A percentile compares a stretch with the other conserved stretches of the same genome.
Conservation (phyloP, 2,329 filamentous ascomycete species). For the Ophiostoma tasmaniense region DNA sequence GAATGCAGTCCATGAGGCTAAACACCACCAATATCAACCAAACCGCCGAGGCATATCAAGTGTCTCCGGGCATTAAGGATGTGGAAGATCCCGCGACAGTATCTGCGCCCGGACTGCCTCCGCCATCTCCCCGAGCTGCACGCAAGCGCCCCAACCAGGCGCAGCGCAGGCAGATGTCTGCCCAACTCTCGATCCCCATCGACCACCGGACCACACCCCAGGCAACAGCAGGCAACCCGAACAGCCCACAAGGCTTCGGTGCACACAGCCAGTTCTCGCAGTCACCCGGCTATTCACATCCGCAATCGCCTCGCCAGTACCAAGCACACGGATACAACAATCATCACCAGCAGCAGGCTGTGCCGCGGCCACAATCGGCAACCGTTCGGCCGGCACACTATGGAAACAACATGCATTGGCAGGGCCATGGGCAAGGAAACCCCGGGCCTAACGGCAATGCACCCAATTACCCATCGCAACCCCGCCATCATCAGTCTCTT, state of each 20-base stretch:
- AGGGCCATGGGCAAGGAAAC: slow-evolving; percentile 7
- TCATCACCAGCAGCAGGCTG: slow-evolving; percentile 17
- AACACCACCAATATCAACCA: slow-evolving; percentile 12
- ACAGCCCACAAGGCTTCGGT: slow-evolving; percentile 26
- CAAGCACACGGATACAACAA: slow-evolving; percentile 13
- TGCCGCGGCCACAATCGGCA: slow-evolving; percentile 29
- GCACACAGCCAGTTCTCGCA: slow-evolving; percentile 26
- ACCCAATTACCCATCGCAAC: slow-evolving; percentile 20
- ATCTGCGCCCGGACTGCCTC: slow-evolving; percentile 3
- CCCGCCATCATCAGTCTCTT: slow-evolving; percentile 28
- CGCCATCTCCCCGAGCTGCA: slow-evolving; percentile 15
- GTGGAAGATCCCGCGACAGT: neutral
- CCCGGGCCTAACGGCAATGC: slow-evolving; percentile 14
- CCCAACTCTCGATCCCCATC: slow-evolving; percentile 49
- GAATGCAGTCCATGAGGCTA: slow-evolving; percentile 22
- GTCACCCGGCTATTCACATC: slow-evolving; percentile 19
- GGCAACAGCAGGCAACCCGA: slow-evolving; percentile 26
- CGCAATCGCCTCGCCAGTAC: slow-evolving; percentile 14
- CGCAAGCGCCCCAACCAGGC: slow-evolving; percentile 54
- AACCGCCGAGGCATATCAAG: neutral
- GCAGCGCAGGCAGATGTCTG: slow-evolving; percentile 53
- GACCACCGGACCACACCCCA: slow-evolving; percentile 35
- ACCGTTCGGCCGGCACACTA: slow-evolving; percentile 26
- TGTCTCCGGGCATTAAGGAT: neutral
- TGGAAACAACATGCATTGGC: slow-evolving; percentile 19